Percentiles rank a stretch among this genome's conserved stretches.
Conservation (phyloP, 352 stramenopile genomes). For the Phytophthora aleatoria region DNA sequence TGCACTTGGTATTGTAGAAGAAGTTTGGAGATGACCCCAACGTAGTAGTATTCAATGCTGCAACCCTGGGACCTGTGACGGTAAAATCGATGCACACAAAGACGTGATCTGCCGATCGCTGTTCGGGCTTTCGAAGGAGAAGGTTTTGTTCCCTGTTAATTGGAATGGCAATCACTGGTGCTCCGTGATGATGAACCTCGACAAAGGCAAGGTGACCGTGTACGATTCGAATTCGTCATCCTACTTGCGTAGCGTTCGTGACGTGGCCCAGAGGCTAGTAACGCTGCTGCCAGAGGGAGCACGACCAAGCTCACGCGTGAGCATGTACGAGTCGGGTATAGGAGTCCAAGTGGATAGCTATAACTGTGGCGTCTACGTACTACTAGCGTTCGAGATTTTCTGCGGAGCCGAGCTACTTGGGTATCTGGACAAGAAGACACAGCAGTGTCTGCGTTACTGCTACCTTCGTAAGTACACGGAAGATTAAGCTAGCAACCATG, state of each 20-base stretch:
- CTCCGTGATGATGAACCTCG: not conserved
- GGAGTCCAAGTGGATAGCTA: not conserved
- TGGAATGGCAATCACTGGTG: not conserved
- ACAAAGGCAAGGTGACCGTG: not conserved
- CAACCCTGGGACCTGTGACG: too few relatives aligned
- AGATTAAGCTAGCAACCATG: not conserved
- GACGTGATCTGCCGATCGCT: too few relatives aligned
- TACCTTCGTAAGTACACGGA: not conserved
- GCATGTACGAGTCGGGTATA: not conserved
- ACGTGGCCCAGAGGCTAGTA: not conserved
- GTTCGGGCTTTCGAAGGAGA: too few relatives aligned
- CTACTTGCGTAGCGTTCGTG: not conserved
- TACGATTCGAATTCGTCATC: not conserved
- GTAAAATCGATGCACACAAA: too few relatives aligned
- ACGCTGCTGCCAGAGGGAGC: not conserved
- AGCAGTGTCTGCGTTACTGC: not conserved
- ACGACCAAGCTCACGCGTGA: not conserved
- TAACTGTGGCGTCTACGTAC: not conserved
- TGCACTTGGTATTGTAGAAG: too few relatives aligned
- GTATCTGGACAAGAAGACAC: not conserved
- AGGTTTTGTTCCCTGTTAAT: not conserved
- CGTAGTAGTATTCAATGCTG: too few relatives aligned
- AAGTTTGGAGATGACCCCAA: too few relatives aligned
- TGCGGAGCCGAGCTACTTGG: constrained; percentile 1
- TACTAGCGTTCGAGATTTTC: not conserved